A percentile compares a stretch with the other conserved stretches of the same genome.
These are phyloP conservation scores for Chaetomiaceae sp. DNA, from an alignment of 2,329 filamentous ascomycete genomes.

Conservation along the genomic window DNA sequence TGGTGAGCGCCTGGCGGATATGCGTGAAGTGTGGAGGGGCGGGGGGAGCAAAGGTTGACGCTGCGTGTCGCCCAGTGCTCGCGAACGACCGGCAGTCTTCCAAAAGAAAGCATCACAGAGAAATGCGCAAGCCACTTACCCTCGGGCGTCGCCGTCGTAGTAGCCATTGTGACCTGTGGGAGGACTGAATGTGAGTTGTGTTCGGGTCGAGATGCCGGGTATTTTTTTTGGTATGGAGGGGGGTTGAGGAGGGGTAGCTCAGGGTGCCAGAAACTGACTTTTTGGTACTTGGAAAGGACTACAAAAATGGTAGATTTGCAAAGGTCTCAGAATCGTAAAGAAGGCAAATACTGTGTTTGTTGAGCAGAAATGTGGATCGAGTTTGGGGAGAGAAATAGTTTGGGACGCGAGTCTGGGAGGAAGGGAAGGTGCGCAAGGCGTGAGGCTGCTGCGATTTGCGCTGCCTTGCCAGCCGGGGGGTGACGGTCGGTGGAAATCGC, in stretches of 20 bases:
- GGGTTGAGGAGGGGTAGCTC: constrained; percentile 25
- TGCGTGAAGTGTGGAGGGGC: no score
- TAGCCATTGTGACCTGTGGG: constrained; percentile 22
- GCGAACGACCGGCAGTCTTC: no score
- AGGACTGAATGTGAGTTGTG: constrained; percentile 1
- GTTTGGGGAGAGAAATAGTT: neutral
- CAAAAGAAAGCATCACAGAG: neutral
- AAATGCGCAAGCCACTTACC: constrained; percentile 20
- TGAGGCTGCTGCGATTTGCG: constrained; percentile 23
- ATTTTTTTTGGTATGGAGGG: neutral
- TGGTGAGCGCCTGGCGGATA: no score
- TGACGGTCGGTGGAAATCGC: constrained; percentile 37
- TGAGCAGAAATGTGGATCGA: neutral
- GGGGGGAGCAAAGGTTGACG: no score
- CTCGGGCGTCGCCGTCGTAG: constrained; percentile 27
- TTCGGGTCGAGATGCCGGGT: no score
- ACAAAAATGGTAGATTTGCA: neutral
- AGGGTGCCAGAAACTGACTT: constrained; percentile 11
- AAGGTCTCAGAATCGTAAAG: neutral
- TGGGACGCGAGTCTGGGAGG: neutral
- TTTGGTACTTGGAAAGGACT: constrained; percentile 2
- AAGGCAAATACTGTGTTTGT: neutral
- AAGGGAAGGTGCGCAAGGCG: constrained; percentile 6
- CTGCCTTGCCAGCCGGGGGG: constrained; percentile 20
- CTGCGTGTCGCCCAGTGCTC: no score